These are phyloP conservation scores for Monilinia fructigena DNA, from an alignment of 2,329 filamentous ascomycete genomes.

Conservation along the genomic window DNA sequence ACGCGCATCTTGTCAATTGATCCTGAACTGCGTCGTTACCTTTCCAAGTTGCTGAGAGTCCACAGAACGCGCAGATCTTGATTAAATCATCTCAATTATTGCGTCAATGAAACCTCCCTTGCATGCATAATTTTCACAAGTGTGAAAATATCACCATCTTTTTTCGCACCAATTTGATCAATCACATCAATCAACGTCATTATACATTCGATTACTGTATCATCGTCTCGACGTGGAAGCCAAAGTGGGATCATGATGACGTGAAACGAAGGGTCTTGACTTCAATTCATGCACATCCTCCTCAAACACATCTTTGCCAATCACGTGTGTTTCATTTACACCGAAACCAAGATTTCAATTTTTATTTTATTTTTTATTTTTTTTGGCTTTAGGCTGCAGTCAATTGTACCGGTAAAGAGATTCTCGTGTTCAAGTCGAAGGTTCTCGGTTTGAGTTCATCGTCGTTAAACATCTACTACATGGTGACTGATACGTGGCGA, in stretches of 20 bases:
- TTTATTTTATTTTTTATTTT: too few species aligned
- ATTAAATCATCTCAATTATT: neutral
- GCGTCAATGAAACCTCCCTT: neutral
- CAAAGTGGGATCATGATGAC: neutral
- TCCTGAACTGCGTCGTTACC: too few species aligned
- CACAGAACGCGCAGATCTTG: constrained; percentile 11
- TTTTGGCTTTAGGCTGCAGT: neutral
- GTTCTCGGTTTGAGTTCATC: neutral
- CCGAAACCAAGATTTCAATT: too few species aligned
- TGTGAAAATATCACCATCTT: too few species aligned
- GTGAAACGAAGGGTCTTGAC: constrained; percentile 8
- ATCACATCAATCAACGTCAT: too few species aligned
- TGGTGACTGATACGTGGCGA: neutral
- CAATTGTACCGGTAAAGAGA: neutral
- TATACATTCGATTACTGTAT: too few species aligned
- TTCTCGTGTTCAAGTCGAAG: neutral
- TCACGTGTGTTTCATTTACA: constrained; percentile 13
- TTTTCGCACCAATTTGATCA: too few species aligned
- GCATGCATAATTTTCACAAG: neutral
- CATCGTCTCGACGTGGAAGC: neutral
- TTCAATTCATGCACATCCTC: constrained; percentile 5
- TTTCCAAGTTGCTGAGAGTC: neutral
- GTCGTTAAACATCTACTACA: neutral
- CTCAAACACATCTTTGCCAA: neutral
- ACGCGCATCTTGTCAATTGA: too few species aligned